Evolutionary conservation across 441 rosid species (phyloP).

Genomic region (Syzygium malaccense): DNA sequence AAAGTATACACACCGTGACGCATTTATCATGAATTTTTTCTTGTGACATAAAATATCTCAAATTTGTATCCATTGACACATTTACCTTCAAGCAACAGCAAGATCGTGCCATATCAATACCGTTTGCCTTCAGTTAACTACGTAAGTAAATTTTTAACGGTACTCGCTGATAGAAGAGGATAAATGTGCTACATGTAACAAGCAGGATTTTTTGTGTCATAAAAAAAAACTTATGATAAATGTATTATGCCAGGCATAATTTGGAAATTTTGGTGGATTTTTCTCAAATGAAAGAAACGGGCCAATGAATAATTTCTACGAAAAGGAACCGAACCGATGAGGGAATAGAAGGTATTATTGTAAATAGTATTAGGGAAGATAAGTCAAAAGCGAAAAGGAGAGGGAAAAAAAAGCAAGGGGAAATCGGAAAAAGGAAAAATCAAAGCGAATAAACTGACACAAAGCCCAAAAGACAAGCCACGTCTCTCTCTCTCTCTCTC

Average conservation of each 20-base stretch:
- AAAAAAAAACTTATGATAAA: fast-evolving
- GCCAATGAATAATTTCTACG: background rate
- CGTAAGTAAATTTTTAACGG: too few species aligned
- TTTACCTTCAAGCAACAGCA: too few species aligned
- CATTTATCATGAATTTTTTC: fast-evolving
- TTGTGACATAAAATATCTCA: background rate
- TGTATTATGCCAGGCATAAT: background rate
- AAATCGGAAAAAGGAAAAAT: background rate
- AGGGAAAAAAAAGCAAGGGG: too few species aligned
- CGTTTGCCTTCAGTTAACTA: too few species aligned
- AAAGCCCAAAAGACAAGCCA: background rate
- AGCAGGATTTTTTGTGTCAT: background rate
- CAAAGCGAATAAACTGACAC: background rate
- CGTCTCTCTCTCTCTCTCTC: constrained; percentile 4
- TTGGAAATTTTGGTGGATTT: background rate
- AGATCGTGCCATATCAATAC: too few species aligned
- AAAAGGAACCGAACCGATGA: background rate
- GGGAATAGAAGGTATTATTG: background rate
- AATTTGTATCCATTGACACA: too few species aligned
- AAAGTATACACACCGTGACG: background rate
- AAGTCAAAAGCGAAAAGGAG: background rate
- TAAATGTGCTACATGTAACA: too few species aligned
- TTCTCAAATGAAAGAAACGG: fast-evolving
- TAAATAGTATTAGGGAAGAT: background rate
- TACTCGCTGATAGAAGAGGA: too few species aligned